Conservation (phyloP, 495 filamentous ascomycete genomes). For the Annulohypoxylon bovei region DNA sequence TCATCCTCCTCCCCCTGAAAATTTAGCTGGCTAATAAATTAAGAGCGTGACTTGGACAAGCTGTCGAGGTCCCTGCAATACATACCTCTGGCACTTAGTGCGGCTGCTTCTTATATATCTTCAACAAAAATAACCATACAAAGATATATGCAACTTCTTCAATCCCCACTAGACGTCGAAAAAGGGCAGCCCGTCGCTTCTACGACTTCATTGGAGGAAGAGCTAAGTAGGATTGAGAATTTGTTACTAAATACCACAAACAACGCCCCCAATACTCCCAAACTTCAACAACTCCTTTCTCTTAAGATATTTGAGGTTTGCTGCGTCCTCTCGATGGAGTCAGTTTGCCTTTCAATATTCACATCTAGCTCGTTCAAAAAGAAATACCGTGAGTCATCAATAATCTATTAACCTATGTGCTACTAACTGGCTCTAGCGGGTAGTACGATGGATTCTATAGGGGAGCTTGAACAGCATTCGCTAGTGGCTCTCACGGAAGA, state of each 20-base stretch:
- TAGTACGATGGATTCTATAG: background rate
- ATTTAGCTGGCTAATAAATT: background rate
- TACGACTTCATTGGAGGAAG: background rate
- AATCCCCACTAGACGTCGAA: background rate
- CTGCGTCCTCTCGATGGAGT: background rate
- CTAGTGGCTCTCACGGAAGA: background rate
- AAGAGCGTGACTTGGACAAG: background rate
- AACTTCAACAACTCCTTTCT: background rate
- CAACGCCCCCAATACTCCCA: background rate
- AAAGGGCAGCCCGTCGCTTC: background rate
- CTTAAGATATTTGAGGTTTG: background rate
- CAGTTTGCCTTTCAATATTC: slow-evolving; percentile 5
- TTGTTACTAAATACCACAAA: background rate
- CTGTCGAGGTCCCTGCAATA: background rate
- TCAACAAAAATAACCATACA: background rate
- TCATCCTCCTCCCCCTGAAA: background rate
- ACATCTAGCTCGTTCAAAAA: background rate
- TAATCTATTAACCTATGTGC: background rate
- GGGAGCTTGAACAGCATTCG: background rate
- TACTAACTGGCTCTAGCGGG: slow-evolving; percentile 1
- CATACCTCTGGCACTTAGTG: background rate
- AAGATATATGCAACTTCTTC: background rate
- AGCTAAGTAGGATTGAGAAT: background rate
- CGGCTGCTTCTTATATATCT: background rate
- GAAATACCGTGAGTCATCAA: background rate